Base-by-base conservation (phyloP, 2,329 filamentous ascomycete species). In the Xylaria digitata region DNA sequence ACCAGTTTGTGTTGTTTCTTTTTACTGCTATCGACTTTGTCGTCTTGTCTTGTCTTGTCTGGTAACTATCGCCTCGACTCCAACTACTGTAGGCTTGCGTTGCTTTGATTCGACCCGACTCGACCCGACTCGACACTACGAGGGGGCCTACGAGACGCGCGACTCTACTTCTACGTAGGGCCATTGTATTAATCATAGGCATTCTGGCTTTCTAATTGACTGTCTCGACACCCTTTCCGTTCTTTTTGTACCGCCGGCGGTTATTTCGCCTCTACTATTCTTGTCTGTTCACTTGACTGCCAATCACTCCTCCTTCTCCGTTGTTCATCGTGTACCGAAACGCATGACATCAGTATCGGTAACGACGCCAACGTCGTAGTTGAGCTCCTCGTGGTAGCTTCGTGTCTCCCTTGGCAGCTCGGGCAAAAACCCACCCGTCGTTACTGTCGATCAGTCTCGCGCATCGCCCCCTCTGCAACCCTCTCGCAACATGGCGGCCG, bases 401-500 rank as follows among this genome's bases (percentile, higher is more conserved):
- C 15, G 64, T 65, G 43, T 64, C 43, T 34, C 43, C 37, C 56
- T 26, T 45, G 21, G 37, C 19, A 30, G 46, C 54, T 50, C 53
- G 49, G 61, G 60, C 23, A 49, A 48, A 56, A 48, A 34, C 21
- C 32, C 54, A 48, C 21, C 57, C 66, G 56, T 60, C 70, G 53
- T 67, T 53, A 48, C 54, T 60, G 55, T 65, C 56, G 37, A 34
- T 32, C 63, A 40, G 49, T 64, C 63, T 55, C 43, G 63, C 70
- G 61, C 59, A 56, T 43, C 46, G 63, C 49, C 61, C 65, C 30
- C 43, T 43, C 59, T 53, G 45, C 63, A 59, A 69, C 71, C 48
- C 66, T 63, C 62, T 55, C 70, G 66, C 72, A 79, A 70, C 59
- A 87, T 86, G 84, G 82, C 81, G 76, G 79, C 78, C 48, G 78